These are phyloP conservation scores for Tuber aestivum DNA, from an alignment of 495 filamentous ascomycete genomes.

Conservation along the genomic window DNA sequence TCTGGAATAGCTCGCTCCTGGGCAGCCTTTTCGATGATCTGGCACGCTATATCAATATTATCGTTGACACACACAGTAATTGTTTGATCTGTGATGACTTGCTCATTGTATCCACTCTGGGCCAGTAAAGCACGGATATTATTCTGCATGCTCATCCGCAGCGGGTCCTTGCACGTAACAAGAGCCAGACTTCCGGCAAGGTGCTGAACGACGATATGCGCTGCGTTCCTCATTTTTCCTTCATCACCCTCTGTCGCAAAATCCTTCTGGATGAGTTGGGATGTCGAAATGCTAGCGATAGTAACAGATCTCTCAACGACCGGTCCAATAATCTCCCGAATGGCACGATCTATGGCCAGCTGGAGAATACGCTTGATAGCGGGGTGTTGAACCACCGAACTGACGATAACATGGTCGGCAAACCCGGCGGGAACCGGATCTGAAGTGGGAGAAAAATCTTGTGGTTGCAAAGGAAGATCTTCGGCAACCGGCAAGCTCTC, in stretches of 20 bases:
- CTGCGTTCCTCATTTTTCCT: slow-evolving; percentile 71
- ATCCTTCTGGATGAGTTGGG: slow-evolving; percentile 89
- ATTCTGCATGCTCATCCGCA: slow-evolving; percentile 91
- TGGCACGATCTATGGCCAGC: slow-evolving; percentile 73
- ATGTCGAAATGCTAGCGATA: slow-evolving; percentile 91
- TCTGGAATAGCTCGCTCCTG: slow-evolving; percentile 88
- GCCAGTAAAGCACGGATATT: slow-evolving; percentile 72
- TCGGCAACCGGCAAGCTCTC: slow-evolving; percentile 49
- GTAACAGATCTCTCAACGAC: slow-evolving; percentile 96
- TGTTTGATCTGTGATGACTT: slow-evolving; percentile 50
- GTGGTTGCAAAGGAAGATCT: slow-evolving; percentile 42
- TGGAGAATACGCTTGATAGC: slow-evolving; percentile 75
- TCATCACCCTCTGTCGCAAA: slow-evolving; percentile 90
- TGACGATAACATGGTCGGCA: slow-evolving; percentile 38
- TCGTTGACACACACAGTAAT: slow-evolving; percentile 98
- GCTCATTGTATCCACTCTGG: slow-evolving; percentile 74
- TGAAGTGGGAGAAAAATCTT: slow-evolving; percentile 29
- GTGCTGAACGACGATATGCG: slow-evolving; percentile 84
- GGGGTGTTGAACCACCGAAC: slow-evolving; percentile 57
- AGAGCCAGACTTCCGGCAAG: slow-evolving; percentile 87
- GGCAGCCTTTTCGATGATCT: slow-evolving; percentile 85
- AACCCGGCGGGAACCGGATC: slow-evolving; percentile 34
- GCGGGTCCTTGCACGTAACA: slow-evolving; percentile 95
- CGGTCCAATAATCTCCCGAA: slow-evolving; percentile 90
- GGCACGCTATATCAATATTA: slow-evolving; percentile 87